Evolutionary conservation across 257 asterid species (phyloP).

Genomic region (Rubia yunnanensis): DNA sequence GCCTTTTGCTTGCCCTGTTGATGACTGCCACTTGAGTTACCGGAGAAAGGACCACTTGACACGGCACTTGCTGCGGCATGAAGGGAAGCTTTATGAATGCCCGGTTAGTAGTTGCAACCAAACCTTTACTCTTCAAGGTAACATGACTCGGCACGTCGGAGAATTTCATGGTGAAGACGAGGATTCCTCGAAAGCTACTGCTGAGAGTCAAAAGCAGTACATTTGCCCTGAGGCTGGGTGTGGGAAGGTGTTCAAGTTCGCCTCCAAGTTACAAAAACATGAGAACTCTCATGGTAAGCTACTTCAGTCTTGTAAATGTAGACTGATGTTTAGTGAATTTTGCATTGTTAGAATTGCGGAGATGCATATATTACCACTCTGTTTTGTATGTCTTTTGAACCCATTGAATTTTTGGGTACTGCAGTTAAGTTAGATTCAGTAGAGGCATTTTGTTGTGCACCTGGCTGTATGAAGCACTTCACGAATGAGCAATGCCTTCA

Average conservation of each 20-base stretch:
- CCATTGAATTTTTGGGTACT: constrained; percentile 4
- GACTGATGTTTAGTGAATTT: not conserved
- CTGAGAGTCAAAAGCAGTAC: constrained; percentile 29
- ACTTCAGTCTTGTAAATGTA: not conserved
- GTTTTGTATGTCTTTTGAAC: not conserved
- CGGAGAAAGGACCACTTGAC: constrained; percentile 82
- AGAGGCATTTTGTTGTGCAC: constrained; percentile 74
- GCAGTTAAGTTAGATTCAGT: constrained; percentile 70
- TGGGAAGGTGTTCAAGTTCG: constrained; percentile 66
- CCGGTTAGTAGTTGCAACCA: constrained; percentile 45
- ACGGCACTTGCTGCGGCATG: constrained; percentile 72
- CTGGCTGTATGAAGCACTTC: constrained; percentile 78
- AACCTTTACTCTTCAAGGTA: constrained; percentile 47
- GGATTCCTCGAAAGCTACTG: constrained; percentile 23
- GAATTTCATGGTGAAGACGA: constrained; percentile 52
- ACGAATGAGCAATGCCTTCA: constrained; percentile 59
- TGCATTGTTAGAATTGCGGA: not conserved
- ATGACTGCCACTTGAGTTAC: constrained; percentile 70
- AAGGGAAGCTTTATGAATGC: constrained; percentile 71
- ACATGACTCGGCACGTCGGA: constrained; percentile 55
- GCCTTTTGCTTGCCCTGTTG: constrained; percentile 61
- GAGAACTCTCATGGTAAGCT: constrained; percentile 69
- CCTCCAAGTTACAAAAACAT: constrained; percentile 58
- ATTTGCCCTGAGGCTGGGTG: constrained; percentile 71
- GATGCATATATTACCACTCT: not conserved